Base-by-base conservation (phyloP, 1,284 basidiomycete genomes). In the Rhodotorula sp. region DNA sequence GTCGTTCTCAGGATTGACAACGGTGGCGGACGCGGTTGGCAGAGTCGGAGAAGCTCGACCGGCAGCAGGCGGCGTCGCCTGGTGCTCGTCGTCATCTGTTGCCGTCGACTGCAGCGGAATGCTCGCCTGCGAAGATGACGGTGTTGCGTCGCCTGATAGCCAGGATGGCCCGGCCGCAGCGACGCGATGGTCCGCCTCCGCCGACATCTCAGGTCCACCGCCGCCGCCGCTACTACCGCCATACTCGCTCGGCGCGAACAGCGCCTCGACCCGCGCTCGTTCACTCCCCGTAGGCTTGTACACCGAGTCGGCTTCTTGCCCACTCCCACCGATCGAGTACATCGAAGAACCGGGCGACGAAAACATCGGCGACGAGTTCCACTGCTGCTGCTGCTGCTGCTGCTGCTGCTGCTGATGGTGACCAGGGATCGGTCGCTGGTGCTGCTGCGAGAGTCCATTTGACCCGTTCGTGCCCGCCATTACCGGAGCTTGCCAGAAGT, bases 201-300 rank as follows among this genome's bases (percentile, higher is more conserved):
- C 39, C 34, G n/a, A 31, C 18, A 15, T 21, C 34, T 23, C 10
- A 34, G 39, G 7, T 43, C 34, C 62, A n/a, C 3, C 62, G 34
- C 18, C 57, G 8, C 18, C 31, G 16, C 57, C 26, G 34, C 34
- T 34, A 34, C 29, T 34, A 18, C 34, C 20, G 15, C 23, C 58
- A 14, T 46, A 21, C 58, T 39, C 34, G 34, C 58, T 59, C 39
- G 58, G 58, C 21, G 58, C 58, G 21, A 59, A 59, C 18, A 59
- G 34, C 12, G 21, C 58, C 34, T 59, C 39, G 23, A 46, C 58
- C 14, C 58, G 20, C 23, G 34, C 58, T 20, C 58, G 58, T 23
- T 43, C 23, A 23, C 58, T 59, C 39, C 43, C 39, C 23, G 39
- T 59, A 20, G 58, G 58, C 10, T 39, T 12, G n/a, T 56, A 56